Evolutionary conservation across 164 flowering plant genomes (phyloP), one percentile per base, ranked within the genome.

Genomic region (Saururus chinensis): DNA sequence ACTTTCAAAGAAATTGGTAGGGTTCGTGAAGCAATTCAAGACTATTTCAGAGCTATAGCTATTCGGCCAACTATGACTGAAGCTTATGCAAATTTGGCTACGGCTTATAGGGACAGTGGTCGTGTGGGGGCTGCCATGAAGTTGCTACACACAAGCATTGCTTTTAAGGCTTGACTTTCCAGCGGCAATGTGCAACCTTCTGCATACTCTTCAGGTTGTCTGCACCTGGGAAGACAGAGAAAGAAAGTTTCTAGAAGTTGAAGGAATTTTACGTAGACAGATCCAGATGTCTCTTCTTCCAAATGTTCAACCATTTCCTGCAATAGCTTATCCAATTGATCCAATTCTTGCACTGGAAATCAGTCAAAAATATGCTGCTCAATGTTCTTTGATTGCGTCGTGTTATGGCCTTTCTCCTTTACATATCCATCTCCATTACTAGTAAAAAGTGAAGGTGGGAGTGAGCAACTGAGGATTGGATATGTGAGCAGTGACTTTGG

Each of bases 401-500:
- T 91, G 97, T 25, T 91, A 73, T 76, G 63, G 78, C 4, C 88
- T 89, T 67, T 81, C 89, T 64, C 62, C 87, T 91, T 91, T 65
- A 83, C 66, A 58, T 81, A 83, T 73, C 93, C 96, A 48, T 48
- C 79, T 52, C 74, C 82, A 11, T 0, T 82, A 12, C 78, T 91
- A 42, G 59, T 88, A 45, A 93, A 77, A 75, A 73, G 75, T 68
- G 82, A 84, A 14, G 84, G 88, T 59, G 70, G 87, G 49, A 73
- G 57, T 72, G 73, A 77, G 30, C 75, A 96, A 26, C 76, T 95
- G 57, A 82, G 88, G 71, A 76, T 95, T 68, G 97, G 99, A 45
- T 89, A 89, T 66, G 90, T 95, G 48, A 95, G 99, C 83, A 95
- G 99, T 71, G 99, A 95, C 68, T 95, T 95, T 73, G 99, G 97